Evolutionary conservation across 768 basidiomycete genomes (phyloP).

Genomic region (Sistotremastrum niveocremeum): DNA sequence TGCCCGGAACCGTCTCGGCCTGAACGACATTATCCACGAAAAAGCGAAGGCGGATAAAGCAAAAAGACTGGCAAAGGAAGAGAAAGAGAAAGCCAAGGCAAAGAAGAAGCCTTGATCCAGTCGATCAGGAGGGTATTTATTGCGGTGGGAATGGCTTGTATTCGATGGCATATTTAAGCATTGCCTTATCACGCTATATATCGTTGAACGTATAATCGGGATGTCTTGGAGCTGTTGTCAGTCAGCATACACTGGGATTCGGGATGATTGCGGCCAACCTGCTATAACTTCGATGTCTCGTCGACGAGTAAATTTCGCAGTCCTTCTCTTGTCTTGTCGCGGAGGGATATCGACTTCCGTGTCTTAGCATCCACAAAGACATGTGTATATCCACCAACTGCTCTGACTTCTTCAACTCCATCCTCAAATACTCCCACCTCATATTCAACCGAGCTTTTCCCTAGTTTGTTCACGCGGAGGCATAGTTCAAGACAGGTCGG

Average conservation of each 20-base stretch:
- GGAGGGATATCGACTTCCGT: conserved; percentile 43
- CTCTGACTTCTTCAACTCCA: conserved; percentile 24
- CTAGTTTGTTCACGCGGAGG: conserved; percentile 51
- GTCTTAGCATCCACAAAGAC: conserved; percentile 61
- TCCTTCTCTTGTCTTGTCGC: conserved; percentile 27
- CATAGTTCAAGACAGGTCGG: conserved; percentile 60
- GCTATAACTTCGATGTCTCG: conserved; percentile 6
- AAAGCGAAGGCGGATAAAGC: conserved; percentile 56
- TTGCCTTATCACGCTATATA: no score
- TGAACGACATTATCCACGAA: conserved; percentile 82
- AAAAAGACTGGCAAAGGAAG: conserved; percentile 42
- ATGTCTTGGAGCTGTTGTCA: no score
- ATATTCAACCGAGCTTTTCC: conserved; percentile 65
- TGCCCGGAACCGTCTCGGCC: conserved; percentile 76
- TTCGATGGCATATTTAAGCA: no score
- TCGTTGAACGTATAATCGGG: no score
- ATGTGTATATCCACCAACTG: conserved; percentile 56
- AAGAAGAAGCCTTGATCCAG: conserved; percentile 26
- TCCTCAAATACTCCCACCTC: conserved; percentile 65
- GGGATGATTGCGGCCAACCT: no score
- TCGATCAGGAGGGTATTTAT: no score
- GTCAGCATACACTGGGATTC: no score
- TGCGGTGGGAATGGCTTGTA: no score
- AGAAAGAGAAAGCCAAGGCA: conserved; percentile 22
- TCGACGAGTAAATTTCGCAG: conserved; percentile 24